Conservation (phyloP, 192 early-diverging fungal genomes). For the Umbelopsis vinacea region DNA sequence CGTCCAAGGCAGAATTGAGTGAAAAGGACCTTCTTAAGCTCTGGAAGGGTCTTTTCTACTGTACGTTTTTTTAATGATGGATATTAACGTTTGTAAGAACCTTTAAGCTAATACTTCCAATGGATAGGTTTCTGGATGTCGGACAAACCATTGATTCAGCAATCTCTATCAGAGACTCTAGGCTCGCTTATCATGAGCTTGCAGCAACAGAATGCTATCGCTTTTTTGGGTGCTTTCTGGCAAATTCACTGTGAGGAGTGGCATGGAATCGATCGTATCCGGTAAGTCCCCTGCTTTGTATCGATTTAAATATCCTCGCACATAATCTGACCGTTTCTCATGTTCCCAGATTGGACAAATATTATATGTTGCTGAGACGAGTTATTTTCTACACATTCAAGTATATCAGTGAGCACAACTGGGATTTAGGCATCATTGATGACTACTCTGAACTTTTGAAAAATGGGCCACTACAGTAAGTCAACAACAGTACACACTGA, state of each 20-base stretch:
- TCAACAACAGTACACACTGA: background rate
- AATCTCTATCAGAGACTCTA: slow-evolving; percentile 83
- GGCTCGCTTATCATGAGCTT: slow-evolving; percentile 60
- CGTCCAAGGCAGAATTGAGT: slow-evolving; percentile 52
- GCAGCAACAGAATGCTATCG: slow-evolving; percentile 49
- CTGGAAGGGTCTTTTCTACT: slow-evolving; percentile 95
- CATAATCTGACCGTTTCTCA: background rate
- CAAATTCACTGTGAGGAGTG: slow-evolving; percentile 69
- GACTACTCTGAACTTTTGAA: slow-evolving; percentile 57
- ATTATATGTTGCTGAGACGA: slow-evolving; percentile 70
- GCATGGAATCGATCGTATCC: slow-evolving; percentile 77
- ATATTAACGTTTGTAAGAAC: background rate
- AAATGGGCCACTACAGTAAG: slow-evolving; percentile 69
- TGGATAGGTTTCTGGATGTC: slow-evolving; percentile 91
- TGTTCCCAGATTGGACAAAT: slow-evolving; percentile 73
- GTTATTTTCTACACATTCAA: slow-evolving; percentile 66
- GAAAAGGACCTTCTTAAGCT: slow-evolving; percentile 77
- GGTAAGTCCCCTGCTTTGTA: slow-evolving; percentile 46
- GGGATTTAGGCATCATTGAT: slow-evolving; percentile 56
- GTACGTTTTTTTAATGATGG: slow-evolving; percentile 49
- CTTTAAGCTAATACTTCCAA: background rate
- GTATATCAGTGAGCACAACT: slow-evolving; percentile 61
- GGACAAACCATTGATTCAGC: slow-evolving; percentile 92
- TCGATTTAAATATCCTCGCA: no score
- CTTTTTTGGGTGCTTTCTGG: slow-evolving; percentile 71